Evolutionary conservation across 768 basidiomycete species (phyloP).

Genomic region (Melanogaster broomeanus): DNA sequence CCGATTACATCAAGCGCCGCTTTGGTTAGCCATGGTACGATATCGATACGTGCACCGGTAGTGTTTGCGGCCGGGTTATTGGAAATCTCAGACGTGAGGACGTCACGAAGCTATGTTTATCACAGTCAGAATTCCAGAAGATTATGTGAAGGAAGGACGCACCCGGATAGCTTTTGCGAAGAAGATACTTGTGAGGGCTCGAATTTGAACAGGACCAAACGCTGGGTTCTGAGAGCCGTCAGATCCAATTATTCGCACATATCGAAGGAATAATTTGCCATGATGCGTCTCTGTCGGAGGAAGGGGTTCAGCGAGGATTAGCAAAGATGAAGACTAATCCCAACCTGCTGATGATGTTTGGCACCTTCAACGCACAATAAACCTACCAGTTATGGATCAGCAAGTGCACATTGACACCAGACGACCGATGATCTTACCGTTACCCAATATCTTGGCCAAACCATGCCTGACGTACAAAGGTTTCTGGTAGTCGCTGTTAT

Average conservation of each 20-base stretch:
- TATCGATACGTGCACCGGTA: constrained; percentile 22
- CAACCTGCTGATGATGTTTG: constrained; percentile 40
- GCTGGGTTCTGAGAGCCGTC: too few relatives aligned
- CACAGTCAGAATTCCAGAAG: too few relatives aligned
- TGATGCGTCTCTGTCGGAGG: too few relatives aligned
- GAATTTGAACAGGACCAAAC: too few relatives aligned
- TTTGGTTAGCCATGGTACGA: constrained; percentile 32
- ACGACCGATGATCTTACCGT: constrained; percentile 19
- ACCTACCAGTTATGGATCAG: not conserved
- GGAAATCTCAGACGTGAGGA: constrained; percentile 29
- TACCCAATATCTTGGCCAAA: constrained; percentile 42
- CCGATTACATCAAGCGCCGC: too few relatives aligned
- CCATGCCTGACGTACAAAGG: constrained; percentile 40
- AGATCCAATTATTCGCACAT: too few relatives aligned
- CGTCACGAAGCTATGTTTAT: constrained; percentile 51
- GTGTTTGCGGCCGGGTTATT: constrained; percentile 25
- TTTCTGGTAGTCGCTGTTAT: constrained; percentile 57
- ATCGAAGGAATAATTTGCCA: too few relatives aligned
- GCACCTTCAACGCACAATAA: constrained; percentile 13
- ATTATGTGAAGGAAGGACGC: too few relatives aligned
- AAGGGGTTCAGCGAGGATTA: too few relatives aligned
- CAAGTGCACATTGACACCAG: too few relatives aligned
- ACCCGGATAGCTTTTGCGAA: too few relatives aligned
- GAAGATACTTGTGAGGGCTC: too few relatives aligned
- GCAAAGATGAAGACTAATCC: not conserved